Percentiles rank a stretch among this genome's conserved stretches.
Evolutionary conservation across 352 stramenopile genomes (phyloP).

Genomic region (Phytophthora cactorum): DNA sequence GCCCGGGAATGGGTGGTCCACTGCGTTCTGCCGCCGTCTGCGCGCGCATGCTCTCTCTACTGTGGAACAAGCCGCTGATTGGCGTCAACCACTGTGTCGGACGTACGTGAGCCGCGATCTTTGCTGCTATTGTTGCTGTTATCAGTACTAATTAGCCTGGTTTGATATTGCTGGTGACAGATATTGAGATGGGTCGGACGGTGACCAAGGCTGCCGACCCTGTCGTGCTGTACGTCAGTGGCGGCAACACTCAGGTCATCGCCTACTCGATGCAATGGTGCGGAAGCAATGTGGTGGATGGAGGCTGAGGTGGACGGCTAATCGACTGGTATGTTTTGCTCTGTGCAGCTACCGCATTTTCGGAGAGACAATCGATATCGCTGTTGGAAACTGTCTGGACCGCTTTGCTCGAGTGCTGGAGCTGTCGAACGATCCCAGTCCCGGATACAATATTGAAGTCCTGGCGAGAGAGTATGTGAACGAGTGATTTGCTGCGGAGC

Average conservation of each 20-base stretch:
- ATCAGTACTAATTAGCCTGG: neutral
- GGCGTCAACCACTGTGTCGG: constrained; percentile 99
- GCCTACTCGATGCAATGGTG: constrained; percentile 89
- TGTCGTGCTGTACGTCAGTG: constrained; percentile 99
- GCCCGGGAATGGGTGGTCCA: constrained; percentile 98
- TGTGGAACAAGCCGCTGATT: constrained; percentile 97
- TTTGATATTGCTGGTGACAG: constrained; percentile 32
- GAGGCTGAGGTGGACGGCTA: neutral
- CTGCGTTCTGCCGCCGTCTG: constrained; percentile 96
- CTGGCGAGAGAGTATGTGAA: constrained; percentile 90
- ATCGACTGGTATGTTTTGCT: constrained; percentile 1
- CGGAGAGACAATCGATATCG: constrained; percentile 99
- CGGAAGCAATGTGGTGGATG: neutral
- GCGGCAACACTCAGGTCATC: constrained; percentile 99
- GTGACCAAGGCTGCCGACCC: constrained; percentile 95
- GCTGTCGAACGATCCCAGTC: constrained; percentile 98
- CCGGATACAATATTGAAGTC: constrained; percentile 99
- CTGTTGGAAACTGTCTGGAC: constrained; percentile 99
- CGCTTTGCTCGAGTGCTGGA: constrained; percentile 95
- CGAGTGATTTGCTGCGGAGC: neutral
- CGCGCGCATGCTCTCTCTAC: constrained; percentile 93
- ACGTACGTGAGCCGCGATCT: constrained; percentile 53
- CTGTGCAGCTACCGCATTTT: constrained; percentile 97
- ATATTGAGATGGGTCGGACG: constrained; percentile 99
- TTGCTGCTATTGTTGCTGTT: constrained; percentile 1